Conservation (phyloP, 2,329 filamentous ascomycete genomes). For the Ophiocordyceps robertsii region DNA sequence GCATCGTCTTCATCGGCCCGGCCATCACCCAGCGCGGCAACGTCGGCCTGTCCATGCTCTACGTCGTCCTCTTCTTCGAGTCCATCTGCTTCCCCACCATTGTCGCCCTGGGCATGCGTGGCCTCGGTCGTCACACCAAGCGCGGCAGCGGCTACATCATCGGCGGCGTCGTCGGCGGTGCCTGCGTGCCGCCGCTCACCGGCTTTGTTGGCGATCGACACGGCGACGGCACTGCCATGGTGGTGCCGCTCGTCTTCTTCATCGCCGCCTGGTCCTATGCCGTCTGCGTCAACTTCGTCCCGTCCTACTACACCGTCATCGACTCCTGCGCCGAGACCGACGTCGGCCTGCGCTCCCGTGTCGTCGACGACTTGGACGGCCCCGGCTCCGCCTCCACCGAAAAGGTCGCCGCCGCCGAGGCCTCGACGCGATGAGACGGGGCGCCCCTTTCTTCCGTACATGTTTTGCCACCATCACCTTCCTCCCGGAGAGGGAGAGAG, state of each 20-base stretch:
- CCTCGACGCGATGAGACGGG: not conserved
- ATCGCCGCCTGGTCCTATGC: constrained; percentile 42
- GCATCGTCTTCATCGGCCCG: constrained; percentile 47
- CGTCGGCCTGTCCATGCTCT: constrained; percentile 46
- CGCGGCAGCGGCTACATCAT: constrained; percentile 58
- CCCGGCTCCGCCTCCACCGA: constrained; percentile 3
- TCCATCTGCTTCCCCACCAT: constrained; percentile 73
- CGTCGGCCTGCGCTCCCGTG: constrained; percentile 4
- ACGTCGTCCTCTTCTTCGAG: constrained; percentile 64
- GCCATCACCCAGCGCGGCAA: constrained; percentile 32
- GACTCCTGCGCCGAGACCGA: constrained; percentile 40
- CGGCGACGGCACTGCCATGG: constrained; percentile 48
- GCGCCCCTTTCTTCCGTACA: no score
- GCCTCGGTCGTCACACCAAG: constrained; percentile 64
- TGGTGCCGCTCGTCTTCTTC: constrained; percentile 50
- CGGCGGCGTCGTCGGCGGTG: constrained; percentile 58
- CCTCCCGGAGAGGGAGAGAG: no score
- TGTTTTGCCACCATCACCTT: no score
- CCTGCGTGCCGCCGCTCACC: constrained; percentile 58
- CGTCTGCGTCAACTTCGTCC: constrained; percentile 51
- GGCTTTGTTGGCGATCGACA: constrained; percentile 53
- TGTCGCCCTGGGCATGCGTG: constrained; percentile 62
- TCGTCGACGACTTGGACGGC: constrained; percentile 6
- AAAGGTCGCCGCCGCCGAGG: not conserved
- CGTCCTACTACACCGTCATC: constrained; percentile 46